A percentile compares a stretch with the other conserved stretches of the same genome.
phyloP scores from a whole-genome alignment of 2,329 filamentous ascomycete species.

The Fusarium fracticaudum region DNA sequence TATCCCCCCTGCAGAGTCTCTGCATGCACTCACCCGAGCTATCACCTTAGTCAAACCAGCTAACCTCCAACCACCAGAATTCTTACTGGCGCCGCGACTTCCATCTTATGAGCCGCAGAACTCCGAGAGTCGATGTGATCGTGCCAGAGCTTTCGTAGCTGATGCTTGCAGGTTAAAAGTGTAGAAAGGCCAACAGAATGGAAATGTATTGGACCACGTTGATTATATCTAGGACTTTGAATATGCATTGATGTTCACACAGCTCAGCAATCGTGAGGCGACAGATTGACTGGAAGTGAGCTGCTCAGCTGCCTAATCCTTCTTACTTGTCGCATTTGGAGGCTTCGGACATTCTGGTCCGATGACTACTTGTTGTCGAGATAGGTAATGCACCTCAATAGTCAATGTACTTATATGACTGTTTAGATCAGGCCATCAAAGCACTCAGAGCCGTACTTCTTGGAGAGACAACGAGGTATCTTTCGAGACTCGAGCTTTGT shows the following conservation, averaged over 20 bases:
- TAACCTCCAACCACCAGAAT: neutral
- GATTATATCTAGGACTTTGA: neutral
- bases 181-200: neutral
- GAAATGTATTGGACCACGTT: neutral
- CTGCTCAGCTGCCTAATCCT: neutral
- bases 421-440: neutral
- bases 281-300: neutral
- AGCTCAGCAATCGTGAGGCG: neutral
- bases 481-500: neutral
- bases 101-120: neutral
- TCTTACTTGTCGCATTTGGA: neutral
- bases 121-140: neutral
- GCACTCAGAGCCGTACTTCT: neutral
- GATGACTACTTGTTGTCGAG: fast-evolving
- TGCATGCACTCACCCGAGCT: neutral
- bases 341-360: neutral
- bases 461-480: fast-evolving
- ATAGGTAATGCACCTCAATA: neutral
- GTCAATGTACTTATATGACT: neutral
- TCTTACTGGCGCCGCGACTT: neutral
- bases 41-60: fast-evolving
- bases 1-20: neutral
- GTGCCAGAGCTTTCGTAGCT: neutral
- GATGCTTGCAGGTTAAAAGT: neutral
- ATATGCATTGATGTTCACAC: fast-evolving